These are phyloP conservation scores for Ilex asprella DNA, from an alignment of 257 asterid species.

Conservation along the genomic window DNA sequence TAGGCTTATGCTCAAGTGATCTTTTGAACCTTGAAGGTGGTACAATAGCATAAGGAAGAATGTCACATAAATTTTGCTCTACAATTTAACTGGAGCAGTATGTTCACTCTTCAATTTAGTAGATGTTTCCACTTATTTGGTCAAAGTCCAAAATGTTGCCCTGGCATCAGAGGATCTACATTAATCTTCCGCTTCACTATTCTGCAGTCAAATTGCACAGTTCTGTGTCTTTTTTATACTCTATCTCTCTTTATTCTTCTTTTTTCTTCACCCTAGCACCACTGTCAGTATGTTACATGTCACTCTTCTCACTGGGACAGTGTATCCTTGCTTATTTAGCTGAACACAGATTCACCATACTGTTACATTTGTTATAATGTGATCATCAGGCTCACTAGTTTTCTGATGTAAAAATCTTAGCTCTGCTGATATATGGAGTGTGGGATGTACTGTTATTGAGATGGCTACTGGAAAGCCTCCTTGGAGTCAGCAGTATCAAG, in stretches of 20 bases:
- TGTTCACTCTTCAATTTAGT: no score
- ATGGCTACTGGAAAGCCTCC: slow-evolving; percentile 99
- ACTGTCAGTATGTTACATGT: no score
- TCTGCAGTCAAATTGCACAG: no score
- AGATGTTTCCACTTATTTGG: no score
- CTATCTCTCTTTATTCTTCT: no score
- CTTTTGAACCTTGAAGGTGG: neutral
- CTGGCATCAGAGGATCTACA: no score
- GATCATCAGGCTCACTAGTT: neutral
- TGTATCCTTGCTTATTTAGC: neutral
- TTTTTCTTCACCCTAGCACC: no score
- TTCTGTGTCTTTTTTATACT: no score
- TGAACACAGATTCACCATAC: neutral
- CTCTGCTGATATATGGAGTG: slow-evolving; percentile 99
- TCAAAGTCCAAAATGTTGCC: no score
- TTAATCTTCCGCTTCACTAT: no score
- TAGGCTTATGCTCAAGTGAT: neutral
- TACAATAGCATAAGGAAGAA: neutral
- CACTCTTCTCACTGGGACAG: neutral
- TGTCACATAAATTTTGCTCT: no score
- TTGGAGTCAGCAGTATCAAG: slow-evolving; percentile 99
- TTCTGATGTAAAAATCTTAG: slow-evolving; percentile 19
- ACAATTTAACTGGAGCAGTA: no score
- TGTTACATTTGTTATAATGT: neutral
- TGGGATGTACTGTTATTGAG: slow-evolving; percentile 96